Base-by-base conservation (phyloP, 805 yeast species). In the Cyberlindnera euphorbiiphila region DNA sequence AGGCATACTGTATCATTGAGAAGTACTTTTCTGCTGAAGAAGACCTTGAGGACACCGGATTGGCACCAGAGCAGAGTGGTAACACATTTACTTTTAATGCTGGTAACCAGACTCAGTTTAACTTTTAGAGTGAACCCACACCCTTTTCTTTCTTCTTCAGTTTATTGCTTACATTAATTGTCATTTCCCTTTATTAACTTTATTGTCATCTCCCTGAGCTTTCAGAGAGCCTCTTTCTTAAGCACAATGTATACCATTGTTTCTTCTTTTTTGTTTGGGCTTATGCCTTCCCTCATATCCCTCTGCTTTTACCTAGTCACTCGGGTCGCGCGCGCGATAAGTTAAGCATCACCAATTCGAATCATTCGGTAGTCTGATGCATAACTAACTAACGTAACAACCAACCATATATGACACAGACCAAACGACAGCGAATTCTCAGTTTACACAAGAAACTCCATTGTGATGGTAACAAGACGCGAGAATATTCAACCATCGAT, bases 1-100 rank as follows among this genome's bases (percentile, higher is more conserved):
- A 88, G 68, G 94, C 98, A 23, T 93, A 76, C 68, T 70, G 70
- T 50, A 86, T 93, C 57, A 88, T 93, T 63, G 95, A 86, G 58
- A 86, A 84, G 52, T 93, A 87, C 66, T 93, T 93, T 66, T 72
- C 82, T 37, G 94, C 81, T 38, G 95, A 85, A 34, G 96, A 85
- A 31, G 79, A 67, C 34, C 72, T 65, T 28, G 78, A 74, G 39
- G 95, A 76, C 38, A 94, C 85, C 53, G 84, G 81, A 27, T 71
- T 85, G 65, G 85, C 81, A 46, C 91, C 91, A 26, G 77, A 74
- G 51, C 75, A 80, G 38, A 75, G 78, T 42, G 95, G 94, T 29
- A 87, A 84, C 53, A 80, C 91, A 33, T 93, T 84, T 63, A 87
- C 88, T 2, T 93, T 93, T 62, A 95, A 95, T 45, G 76, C 85